phyloP scores from a whole-genome alignment of 2,329 filamentous ascomycete species.

The Trichoderma cornu-damae region DNA sequence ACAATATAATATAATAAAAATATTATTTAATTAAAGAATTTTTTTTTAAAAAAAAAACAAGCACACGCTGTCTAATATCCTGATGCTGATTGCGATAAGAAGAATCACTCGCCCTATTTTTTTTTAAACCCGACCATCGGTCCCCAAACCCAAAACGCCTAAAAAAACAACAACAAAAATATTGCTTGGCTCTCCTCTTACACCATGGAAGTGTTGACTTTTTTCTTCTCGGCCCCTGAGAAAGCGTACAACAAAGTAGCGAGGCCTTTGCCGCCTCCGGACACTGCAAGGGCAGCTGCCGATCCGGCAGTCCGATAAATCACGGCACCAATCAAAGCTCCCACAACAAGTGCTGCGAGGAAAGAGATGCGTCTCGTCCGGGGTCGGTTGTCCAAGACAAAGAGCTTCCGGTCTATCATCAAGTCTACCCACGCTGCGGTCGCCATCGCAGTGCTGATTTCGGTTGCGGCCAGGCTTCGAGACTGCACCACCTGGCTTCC shows the following conservation, averaged over 20 bases:
- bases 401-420: slow-evolving; percentile 49
- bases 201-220: slow-evolving; percentile 11
- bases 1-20: too few species aligned
- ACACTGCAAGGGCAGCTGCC: slow-evolving; percentile 24
- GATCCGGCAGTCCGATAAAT: slow-evolving; percentile 34
- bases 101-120: not conserved
- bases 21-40: not conserved
- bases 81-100: not conserved
- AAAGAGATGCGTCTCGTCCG: slow-evolving; percentile 49
- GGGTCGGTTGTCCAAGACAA: slow-evolving; percentile 42
- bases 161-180: not conserved
- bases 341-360: slow-evolving; percentile 42
- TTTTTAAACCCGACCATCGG: not conserved
- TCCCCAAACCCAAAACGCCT: not conserved
- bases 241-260: slow-evolving; percentile 24
- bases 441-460: slow-evolving; percentile 61
- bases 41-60: not conserved
- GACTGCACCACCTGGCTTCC: slow-evolving; percentile 57
- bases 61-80: not conserved
- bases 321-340: slow-evolving; percentile 48
- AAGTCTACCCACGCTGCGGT: slow-evolving; percentile 59
- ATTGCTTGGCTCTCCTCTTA: not conserved
- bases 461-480: slow-evolving; percentile 50
- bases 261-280: slow-evolving; percentile 26
- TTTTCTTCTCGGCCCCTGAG: slow-evolving; percentile 20